A percentile compares a stretch with the other conserved stretches of the same genome.
Evolutionary conservation across 371 early-diverging fungal species (phyloP).

Genomic region (Batkoa obscura): DNA sequence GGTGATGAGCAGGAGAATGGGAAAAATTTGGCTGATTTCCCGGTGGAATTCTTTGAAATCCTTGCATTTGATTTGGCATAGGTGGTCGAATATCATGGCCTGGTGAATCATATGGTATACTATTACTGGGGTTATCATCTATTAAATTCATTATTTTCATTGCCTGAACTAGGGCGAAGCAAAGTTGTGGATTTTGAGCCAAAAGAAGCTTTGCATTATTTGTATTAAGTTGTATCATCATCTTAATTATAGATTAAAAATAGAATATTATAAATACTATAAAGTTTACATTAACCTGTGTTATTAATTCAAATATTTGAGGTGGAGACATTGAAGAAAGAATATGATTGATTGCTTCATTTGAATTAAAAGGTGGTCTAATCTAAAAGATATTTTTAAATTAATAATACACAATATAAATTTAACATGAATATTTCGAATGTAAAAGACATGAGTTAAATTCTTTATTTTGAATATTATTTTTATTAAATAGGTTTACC

Average conservation of each 20-base stretch:
- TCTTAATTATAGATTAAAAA: not conserved
- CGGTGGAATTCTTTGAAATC: no score
- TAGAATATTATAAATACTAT: not conserved
- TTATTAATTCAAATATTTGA: constrained; percentile 48
- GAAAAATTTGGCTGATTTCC: no score
- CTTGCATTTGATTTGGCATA: no score
- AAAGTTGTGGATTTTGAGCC: constrained; percentile 55
- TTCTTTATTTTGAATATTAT: no score
- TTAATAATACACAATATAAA: not conserved
- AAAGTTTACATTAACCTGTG: constrained; percentile 48
- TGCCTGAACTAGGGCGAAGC: constrained; percentile 73
- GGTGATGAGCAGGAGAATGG: no score
- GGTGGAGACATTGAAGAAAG: constrained; percentile 43
- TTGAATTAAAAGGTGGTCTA: not conserved
- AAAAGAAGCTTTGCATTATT: constrained; percentile 49
- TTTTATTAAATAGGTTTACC: no score
- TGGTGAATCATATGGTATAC: no score
- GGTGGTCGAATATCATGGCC: no score
- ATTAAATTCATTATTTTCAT: constrained; percentile 66
- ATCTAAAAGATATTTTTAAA: not conserved
- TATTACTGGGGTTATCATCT: no score
- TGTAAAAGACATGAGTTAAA: no score
- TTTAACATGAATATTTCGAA: not conserved
- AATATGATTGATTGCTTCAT: constrained; percentile 2
- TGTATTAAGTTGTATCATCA: constrained; percentile 29